A percentile compares a stretch with the other conserved stretches of the same genome.
Conservation (phyloP, 2,329 filamentous ascomycete genomes). For the Harringtonia lauricola region DNA sequence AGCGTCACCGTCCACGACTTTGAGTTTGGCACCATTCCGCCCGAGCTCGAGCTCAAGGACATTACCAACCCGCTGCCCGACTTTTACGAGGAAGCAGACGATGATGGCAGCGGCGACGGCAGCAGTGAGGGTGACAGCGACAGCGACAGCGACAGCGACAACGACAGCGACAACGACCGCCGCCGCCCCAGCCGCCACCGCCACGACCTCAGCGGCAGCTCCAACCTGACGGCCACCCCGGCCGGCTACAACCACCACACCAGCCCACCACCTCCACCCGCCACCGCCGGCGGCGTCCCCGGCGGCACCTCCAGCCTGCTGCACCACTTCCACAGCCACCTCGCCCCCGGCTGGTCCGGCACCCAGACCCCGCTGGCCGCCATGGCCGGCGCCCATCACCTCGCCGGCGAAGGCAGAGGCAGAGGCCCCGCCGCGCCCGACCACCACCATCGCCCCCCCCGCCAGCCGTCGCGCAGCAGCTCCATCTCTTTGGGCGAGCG, state of each 20-base stretch:
- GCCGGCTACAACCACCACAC: too few species aligned
- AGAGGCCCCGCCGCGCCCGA: background rate
- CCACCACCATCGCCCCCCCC: slow-evolving; percentile 15
- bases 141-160: slow-evolving; percentile 17
- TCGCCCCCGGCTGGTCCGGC: slow-evolving; percentile 60
- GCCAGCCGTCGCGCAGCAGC: slow-evolving; percentile 18
- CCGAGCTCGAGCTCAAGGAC: slow-evolving; percentile 86
- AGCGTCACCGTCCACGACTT: slow-evolving; percentile 92
- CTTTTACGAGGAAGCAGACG: slow-evolving; percentile 84
- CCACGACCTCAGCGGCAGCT: slow-evolving; percentile 13
- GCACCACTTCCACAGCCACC: slow-evolving; percentile 72
- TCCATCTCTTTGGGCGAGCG: slow-evolving; percentile 19
- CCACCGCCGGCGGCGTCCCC: slow-evolving; percentile 36
- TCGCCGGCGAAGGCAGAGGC: background rate
- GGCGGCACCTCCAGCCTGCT: slow-evolving; percentile 62
- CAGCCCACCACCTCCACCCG: too few species aligned
- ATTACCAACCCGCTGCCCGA: slow-evolving; percentile 92
- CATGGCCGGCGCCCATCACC: slow-evolving; percentile 58
- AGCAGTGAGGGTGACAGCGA: slow-evolving; percentile 20
- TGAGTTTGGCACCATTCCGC: slow-evolving; percentile 75
- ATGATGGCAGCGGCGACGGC: slow-evolving; percentile 41
- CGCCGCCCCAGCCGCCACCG: slow-evolving; percentile 18
- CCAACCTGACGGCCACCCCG: slow-evolving; percentile 33
- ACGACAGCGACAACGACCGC: slow-evolving; percentile 6
- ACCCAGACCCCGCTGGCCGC: slow-evolving; percentile 71